Evolutionary conservation across 768 basidiomycete species (phyloP).

Genomic region (Mycena haematopus): DNA sequence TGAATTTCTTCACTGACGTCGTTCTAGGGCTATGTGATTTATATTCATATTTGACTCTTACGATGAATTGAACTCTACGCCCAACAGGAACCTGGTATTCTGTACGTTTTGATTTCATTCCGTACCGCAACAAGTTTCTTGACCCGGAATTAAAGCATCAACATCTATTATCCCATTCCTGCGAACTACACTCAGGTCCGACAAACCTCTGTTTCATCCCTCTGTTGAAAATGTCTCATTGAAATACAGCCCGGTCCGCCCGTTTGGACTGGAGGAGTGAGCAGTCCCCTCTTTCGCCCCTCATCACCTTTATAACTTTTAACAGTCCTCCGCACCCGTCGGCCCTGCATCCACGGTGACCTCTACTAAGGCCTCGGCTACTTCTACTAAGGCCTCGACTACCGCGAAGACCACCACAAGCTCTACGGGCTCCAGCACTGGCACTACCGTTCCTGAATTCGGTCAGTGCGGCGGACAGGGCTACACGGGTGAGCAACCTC

Average conservation of each 20-base stretch:
- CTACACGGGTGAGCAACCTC: background rate
- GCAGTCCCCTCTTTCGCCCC: background rate
- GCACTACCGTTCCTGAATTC: background rate
- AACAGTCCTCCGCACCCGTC: background rate
- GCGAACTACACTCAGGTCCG: conserved; percentile 29
- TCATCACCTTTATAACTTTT: background rate
- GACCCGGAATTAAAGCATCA: background rate
- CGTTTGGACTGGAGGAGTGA: conserved; percentile 7
- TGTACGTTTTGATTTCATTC: conserved; percentile 6
- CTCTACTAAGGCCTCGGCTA: background rate
- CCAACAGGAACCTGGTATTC: conserved; percentile 27
- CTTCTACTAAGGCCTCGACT: background rate
- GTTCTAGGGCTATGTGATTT: conserved; percentile 12
- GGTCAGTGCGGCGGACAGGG: conserved; percentile 5
- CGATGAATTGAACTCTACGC: background rate
- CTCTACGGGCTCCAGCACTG: background rate
- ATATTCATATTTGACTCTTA: background rate
- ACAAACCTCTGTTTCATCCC: background rate
- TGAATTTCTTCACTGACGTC: background rate
- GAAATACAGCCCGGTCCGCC: conserved; percentile 18
- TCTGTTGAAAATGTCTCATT: background rate
- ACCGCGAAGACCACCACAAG: background rate
- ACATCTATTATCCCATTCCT: conserved; percentile 34
- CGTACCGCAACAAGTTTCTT: background rate
- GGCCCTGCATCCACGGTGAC: too few relatives aligned